Conservation (phyloP, 352 stramenopile genomes). For the Phytophthora boehmeriae region DNA sequence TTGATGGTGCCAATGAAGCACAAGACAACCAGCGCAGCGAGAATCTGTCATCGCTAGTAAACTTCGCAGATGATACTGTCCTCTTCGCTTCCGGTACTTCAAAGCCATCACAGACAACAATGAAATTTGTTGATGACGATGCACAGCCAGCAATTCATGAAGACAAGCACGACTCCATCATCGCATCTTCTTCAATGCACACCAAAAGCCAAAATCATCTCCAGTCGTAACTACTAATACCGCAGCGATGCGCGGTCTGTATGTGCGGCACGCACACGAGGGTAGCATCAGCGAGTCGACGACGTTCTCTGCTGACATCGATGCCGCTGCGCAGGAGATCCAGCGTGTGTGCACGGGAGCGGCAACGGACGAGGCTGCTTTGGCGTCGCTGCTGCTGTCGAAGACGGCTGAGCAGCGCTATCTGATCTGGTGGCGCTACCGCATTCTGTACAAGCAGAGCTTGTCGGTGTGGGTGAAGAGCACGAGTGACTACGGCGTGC, state of each 20-base stretch:
- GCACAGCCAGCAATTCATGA: background rate
- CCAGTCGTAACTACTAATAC: background rate
- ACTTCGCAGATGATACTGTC: conserved; percentile 26
- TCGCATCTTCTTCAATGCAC: background rate
- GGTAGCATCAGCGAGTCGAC: conserved; percentile 24
- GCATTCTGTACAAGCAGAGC: conserved; percentile 61
- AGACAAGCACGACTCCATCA: background rate
- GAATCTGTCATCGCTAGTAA: conserved; percentile 23
- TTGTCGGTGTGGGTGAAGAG: conserved; percentile 20
- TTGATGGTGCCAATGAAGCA: conserved; percentile 25
- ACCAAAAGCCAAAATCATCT: no score
- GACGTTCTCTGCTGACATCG: conserved; percentile 43
- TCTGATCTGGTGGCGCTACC: conserved; percentile 30
- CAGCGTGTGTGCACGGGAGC: conserved; percentile 27
- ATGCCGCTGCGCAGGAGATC: conserved; percentile 53
- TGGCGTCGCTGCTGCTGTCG: conserved; percentile 21
- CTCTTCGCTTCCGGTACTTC: conserved; percentile 3
- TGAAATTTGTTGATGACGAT: background rate
- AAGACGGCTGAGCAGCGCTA: conserved; percentile 29
- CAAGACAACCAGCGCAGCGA: conserved; percentile 14
- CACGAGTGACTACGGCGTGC: background rate
- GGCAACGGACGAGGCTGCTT: conserved; percentile 24
- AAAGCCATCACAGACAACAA: background rate
- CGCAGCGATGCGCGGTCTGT: conserved; percentile 4
- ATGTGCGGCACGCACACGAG: conserved; percentile 7